These are phyloP conservation scores for Candida mattraensis DNA, from an alignment of 805 yeast genomes.

Conservation along the genomic window DNA sequence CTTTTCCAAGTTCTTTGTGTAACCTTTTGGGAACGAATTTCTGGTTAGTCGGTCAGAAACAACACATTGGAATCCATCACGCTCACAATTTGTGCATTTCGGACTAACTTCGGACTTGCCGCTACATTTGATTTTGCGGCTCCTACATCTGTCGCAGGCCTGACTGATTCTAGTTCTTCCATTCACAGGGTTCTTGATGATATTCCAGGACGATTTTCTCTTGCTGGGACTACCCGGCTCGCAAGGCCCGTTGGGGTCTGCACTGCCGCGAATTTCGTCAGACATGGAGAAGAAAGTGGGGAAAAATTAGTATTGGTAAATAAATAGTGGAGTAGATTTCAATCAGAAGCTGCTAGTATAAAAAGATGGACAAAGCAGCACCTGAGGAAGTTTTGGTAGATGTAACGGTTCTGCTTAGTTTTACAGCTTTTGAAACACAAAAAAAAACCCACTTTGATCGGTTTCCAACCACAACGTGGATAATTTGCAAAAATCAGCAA, in stretches of 20 bases:
- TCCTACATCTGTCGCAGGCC: constrained; percentile 80
- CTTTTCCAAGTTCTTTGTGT: constrained; percentile 71
- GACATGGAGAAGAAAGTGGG: constrained; percentile 9
- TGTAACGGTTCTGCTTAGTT: too few relatives aligned
- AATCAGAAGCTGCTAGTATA: too few relatives aligned
- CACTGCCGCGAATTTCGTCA: constrained; percentile 3
- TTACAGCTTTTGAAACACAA: too few relatives aligned
- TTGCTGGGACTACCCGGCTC: background rate
- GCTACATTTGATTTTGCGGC: constrained; percentile 75
- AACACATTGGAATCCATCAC: constrained; percentile 65
- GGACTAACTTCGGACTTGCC: constrained; percentile 55
- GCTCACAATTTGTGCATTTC: constrained; percentile 62
- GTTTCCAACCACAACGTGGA: too few relatives aligned
- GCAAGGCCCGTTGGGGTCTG: constrained; percentile 1
- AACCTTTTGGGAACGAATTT: constrained; percentile 78
- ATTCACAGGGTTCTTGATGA: constrained; percentile 36
- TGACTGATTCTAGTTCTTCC: constrained; percentile 59
- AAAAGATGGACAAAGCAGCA: too few relatives aligned
- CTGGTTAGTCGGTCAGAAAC: constrained; percentile 74
- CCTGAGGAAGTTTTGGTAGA: too few relatives aligned
- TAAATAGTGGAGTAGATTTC: too few relatives aligned
- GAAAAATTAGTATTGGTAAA: too few relatives aligned
- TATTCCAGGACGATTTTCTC: constrained; percentile 30
- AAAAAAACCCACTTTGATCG: too few relatives aligned
- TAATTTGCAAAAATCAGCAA: too few relatives aligned